Evolutionary conservation across 257 asterid genomes (phyloP), one percentile per base, ranked within the genome.

Genomic region (Forsythia viridissima): DNA sequence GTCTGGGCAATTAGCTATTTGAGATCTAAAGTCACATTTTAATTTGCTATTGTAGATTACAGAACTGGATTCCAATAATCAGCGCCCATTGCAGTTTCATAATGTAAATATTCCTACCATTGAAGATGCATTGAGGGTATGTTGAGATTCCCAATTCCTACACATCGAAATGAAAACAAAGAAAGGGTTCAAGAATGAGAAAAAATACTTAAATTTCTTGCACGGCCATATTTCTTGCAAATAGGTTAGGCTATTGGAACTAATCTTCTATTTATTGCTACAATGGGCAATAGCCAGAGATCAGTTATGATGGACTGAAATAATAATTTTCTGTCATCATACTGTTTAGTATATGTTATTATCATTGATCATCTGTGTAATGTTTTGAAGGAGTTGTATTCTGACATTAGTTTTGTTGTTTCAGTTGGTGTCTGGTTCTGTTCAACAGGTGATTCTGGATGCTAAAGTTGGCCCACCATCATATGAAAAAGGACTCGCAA

Each of bases 391-490:
- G n/a, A 55, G 24, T 69, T 83, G 41, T 66, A 67, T 69, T 70
- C 75, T 87, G 74, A 80, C 78, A 72, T 85, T 84, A 70, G 42
- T 76, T 46, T 83, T 61, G 21, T 72, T 88, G 82, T 75, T 52
- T 73, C 85, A 95, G 99, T 80, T 91, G 75, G 82, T 92, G 79
- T 89, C 97, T 80, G 91, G 93, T 74, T 91, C 98, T 40, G 96
- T 93, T 69, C 87, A 83, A 76, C 91, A 74, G 84, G 96, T 95
- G 79, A 93, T 95, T 85, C 90, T 95, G 41, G 99, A 95, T 82
- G 92, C 93, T 82, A 95, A 95, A 87, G 96, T 95, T 83, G 97
- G 98, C 24, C 96, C 98, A 59, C 98, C 97, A 13, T 87, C 82
- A 46, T 88, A 84, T 72, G 99, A 93, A 88, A 90, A 84, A 77